Evolutionary conservation across 2,329 filamentous ascomycete genomes (phyloP).

Genomic region (Colletotrichum tropicale): DNA sequence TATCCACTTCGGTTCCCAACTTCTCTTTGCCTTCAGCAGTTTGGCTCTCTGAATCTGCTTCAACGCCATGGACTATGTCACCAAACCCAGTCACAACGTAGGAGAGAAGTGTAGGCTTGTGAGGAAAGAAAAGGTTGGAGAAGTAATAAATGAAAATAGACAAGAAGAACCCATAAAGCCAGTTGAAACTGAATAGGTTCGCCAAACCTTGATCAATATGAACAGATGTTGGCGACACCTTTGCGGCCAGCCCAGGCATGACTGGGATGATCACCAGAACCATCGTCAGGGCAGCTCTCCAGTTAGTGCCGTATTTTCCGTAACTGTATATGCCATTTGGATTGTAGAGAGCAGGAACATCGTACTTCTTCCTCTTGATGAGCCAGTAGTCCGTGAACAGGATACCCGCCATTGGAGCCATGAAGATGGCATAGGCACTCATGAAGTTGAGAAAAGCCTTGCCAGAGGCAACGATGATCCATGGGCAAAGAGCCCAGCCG

Average conservation of each 20-base stretch:
- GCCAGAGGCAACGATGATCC: constrained; percentile 36
- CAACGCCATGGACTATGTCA: background rate
- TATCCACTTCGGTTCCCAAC: background rate
- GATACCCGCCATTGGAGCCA: constrained; percentile 45
- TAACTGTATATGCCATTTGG: background rate
- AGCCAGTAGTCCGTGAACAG: constrained; percentile 45
- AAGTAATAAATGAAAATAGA: background rate
- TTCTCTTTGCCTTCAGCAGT: background rate
- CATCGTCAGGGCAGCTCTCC: constrained; percentile 33
- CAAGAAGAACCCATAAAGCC: constrained; percentile 32
- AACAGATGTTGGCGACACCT: constrained; percentile 28
- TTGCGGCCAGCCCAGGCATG: constrained; percentile 24
- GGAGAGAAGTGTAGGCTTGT: background rate
- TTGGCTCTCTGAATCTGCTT: background rate
- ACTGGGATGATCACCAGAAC: constrained; percentile 28
- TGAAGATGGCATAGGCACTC: constrained; percentile 36
- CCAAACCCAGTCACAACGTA: background rate
- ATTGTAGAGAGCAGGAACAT: background rate
- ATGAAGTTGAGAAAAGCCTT: constrained; percentile 34
- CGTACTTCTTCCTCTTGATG: constrained; percentile 30
- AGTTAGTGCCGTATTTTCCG: constrained; percentile 5
- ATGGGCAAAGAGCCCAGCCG: constrained; percentile 35
- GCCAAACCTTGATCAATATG: constrained; percentile 24
- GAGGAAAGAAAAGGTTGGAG: background rate
- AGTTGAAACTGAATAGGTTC: constrained; percentile 32